Evolutionary conservation across 805 yeast genomes (phyloP).

Genomic region (Zygosaccharomyces pseudorouxii): DNA sequence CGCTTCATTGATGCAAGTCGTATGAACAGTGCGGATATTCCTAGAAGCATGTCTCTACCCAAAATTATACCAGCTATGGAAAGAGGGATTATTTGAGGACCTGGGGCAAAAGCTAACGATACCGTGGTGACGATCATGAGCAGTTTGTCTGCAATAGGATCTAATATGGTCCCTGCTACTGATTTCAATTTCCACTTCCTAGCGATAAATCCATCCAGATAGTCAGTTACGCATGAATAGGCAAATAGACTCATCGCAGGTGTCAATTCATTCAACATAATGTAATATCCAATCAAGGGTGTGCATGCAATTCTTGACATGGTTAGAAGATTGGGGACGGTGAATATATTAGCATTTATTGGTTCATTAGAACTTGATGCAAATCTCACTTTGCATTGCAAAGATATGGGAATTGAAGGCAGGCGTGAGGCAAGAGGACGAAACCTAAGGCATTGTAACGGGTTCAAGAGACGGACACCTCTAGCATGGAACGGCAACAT

Average conservation of each 20-base stretch:
- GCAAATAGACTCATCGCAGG: constrained; percentile 70
- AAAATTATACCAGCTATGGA: constrained; percentile 64
- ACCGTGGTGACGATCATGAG: constrained; percentile 83
- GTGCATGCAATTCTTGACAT: constrained; percentile 73
- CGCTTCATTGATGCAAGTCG: constrained; percentile 53
- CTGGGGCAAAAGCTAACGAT: constrained; percentile 51
- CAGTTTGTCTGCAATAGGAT: constrained; percentile 92
- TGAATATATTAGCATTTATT: constrained; percentile 43
- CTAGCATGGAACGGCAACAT: constrained; percentile 7
- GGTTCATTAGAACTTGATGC: constrained; percentile 1
- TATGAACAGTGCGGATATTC: constrained; percentile 63
- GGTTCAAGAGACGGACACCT: constrained; percentile 3
- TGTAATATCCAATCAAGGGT: constrained; percentile 78
- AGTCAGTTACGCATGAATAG: constrained; percentile 87
- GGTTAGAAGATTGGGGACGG: constrained; percentile 84
- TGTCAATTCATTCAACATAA: constrained; percentile 56
- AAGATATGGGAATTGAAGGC: background rate
- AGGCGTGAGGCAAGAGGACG: background rate
- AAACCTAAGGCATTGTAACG: constrained; percentile 1
- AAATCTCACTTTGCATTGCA: background rate
- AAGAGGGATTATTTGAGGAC: constrained; percentile 63
- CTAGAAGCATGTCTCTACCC: constrained; percentile 77
- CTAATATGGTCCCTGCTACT: constrained; percentile 83
- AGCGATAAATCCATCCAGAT: constrained; percentile 89
- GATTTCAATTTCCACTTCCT: constrained; percentile 71